Conservation (phyloP, 163 green algal genomes). For the Scenedesmus sp. region DNA sequence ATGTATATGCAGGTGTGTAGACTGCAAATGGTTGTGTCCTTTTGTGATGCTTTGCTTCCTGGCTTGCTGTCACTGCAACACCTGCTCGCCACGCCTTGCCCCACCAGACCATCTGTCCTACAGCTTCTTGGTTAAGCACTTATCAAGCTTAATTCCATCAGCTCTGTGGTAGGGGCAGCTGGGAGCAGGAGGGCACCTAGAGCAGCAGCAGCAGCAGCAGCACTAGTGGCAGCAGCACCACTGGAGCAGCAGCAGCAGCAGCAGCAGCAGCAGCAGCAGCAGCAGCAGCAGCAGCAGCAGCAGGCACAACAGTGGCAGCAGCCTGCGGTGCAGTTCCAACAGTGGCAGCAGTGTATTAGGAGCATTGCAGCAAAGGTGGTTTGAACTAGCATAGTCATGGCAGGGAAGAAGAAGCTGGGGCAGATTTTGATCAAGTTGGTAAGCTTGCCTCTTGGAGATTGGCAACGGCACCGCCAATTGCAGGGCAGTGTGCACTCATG, state of each 20-base stretch:
- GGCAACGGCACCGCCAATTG: too few relatives aligned
- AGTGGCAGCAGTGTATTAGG: too few relatives aligned
- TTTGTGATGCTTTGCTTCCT: neutral
- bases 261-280: neutral
- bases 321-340: neutral
- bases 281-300: constrained; percentile 16
- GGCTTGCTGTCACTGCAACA: neutral
- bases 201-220: constrained; percentile 11
- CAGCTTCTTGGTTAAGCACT: neutral
- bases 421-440: constrained; percentile 80
- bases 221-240: neutral
- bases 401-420: constrained; percentile 60
- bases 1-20: too few relatives aligned
- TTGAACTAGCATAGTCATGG: constrained; percentile 19
- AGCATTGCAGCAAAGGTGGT: neutral
- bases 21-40: neutral
- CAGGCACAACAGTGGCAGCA: neutral
- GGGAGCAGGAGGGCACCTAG: neutral
- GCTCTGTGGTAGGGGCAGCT: neutral
- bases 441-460: constrained; percentile 57
- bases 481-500: neutral
- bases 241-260: neutral
- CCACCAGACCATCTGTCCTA: neutral
- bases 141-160: too few relatives aligned
- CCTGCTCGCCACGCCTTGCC: neutral